Evolutionary conservation across 805 yeast species (phyloP), one percentile per base, ranked within the genome.

Genomic region (Yueomyces sp.): DNA sequence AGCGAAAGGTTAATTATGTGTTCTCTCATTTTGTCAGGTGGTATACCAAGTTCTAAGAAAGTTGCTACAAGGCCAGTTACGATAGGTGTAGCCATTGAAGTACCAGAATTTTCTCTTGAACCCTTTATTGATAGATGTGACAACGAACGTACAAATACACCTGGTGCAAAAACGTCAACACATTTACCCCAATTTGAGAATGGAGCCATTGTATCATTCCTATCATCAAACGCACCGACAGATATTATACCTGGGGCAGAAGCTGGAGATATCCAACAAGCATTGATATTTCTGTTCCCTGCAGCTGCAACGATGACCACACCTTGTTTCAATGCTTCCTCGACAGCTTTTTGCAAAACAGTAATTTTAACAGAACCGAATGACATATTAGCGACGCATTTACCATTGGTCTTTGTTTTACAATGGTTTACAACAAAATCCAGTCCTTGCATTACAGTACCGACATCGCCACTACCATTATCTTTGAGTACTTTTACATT

Each of bases 171-270:
- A 1, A 85, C 69, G 55, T 85, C 86, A 6, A 88, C 94, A 61
- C 96, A 90, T 19, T 69, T 67, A 0, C 97, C 96, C 90, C 88
- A 85, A 57, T 90, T 88, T n/a, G 92, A 75, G 53, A 90, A 88
- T 8, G 72, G 56, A 0, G 96, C 94, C 36, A 87, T 68, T 2
- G 68, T 53, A 52, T 85, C 94, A 4, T 70, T 70, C 28, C 72
- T 57, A 56, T 85, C 95, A 55, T 87, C 90, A 43, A 87, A 77
- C 3, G 96, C 95, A 0, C 96, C 96, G 4, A 88, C 94, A 0
- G 94, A 79, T 3, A 85, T 74, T 0, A 85, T 88, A 42, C 65
- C 65, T 1, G 65, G 65, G 1, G 94, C 80, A 31, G 92, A 81
- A 0, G 95, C 94, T 0, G 97, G 96, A 42, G 94, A 83, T n/a